Evolutionary conservation across 2,329 filamentous ascomycete genomes (phyloP), one percentile per base, ranked within the genome.

Genomic region (Exophiala bonariae): DNA sequence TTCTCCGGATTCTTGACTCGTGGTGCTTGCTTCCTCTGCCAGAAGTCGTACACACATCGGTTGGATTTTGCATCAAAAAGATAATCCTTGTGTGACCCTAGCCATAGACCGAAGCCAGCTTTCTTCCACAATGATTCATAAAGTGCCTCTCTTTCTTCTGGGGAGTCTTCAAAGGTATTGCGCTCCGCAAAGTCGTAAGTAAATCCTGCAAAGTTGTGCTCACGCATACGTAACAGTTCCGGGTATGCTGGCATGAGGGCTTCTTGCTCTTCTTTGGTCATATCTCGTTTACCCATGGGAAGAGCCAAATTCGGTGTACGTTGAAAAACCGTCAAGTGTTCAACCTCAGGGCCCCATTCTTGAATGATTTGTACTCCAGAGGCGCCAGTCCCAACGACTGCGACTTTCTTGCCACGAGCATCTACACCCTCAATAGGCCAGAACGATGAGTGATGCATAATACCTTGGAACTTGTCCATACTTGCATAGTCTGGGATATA

Each of bases 281-380:
- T 62, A 1, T 68, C 48, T 3, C 68, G 66, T 49, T 78, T 73
- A 2, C 72, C 68, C 80, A 87, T 84, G 0, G 82, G 81, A 1
- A 86, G 59, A 1, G 79, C 79, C 3, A 83, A 65, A 54, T 86
- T 87, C 0, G 84, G 83, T 1, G 82, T 86, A 9, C 84, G 75
- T 57, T 86, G 82, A 62, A 86, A 68, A 1, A 67, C 61, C 2
- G 66, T 74, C 18, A 87, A 54, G 1, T 76, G 64, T 4, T 69
- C 73, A 0, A 75, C 80, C 10, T 71, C 61, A 2, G 76, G 76
- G 2, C 75, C 78, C 63, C 77, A 78, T 43, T 80, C 81, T 54
- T 87, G 83, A 1, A 77, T 74, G 34, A 84, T 77, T 56, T 86
- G 83, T 1, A 86, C 76, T 1, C 82, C 83, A 0, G 80, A 80